Conservation (phyloP, 129 eudicot genomes). For the Logfia minima region DNA sequence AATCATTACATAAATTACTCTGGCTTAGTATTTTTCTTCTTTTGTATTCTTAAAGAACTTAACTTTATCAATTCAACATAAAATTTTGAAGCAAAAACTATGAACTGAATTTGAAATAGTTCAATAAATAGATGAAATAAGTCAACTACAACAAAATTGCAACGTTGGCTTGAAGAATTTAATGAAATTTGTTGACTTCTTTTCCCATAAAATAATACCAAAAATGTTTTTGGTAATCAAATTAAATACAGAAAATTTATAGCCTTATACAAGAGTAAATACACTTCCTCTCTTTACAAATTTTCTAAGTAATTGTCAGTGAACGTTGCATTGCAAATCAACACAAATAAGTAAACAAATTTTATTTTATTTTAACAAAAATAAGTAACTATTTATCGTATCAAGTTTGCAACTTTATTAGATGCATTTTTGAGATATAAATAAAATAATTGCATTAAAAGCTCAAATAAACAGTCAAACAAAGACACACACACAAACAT, state of each 20-base stretch:
- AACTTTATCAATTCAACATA: not conserved
- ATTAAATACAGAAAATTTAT: conserved; percentile 3
- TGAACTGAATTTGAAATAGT: not conserved
- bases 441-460: no score
- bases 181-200: conserved; percentile 10
- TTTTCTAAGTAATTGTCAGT: not conserved
- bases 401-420: not conserved
- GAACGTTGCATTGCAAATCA: not conserved
- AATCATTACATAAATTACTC: not conserved
- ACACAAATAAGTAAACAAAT: not conserved
- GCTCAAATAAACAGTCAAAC: not conserved
- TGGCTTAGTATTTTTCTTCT: not conserved
- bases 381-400: not conserved
- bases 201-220: not conserved
- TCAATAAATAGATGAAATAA: not conserved
- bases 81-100: not conserved
- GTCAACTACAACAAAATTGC: conserved; percentile 14
- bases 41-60: not conserved
- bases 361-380: not conserved
- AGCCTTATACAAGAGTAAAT: not conserved
- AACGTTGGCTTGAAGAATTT: conserved; percentile 9
- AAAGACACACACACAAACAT: no score
- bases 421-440: not conserved
- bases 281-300: not conserved
- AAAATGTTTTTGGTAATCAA: not conserved